These are phyloP conservation scores for Rhizophagus sp. DNA, from an alignment of 192 early-diverging fungal species.

Conservation along the genomic window DNA sequence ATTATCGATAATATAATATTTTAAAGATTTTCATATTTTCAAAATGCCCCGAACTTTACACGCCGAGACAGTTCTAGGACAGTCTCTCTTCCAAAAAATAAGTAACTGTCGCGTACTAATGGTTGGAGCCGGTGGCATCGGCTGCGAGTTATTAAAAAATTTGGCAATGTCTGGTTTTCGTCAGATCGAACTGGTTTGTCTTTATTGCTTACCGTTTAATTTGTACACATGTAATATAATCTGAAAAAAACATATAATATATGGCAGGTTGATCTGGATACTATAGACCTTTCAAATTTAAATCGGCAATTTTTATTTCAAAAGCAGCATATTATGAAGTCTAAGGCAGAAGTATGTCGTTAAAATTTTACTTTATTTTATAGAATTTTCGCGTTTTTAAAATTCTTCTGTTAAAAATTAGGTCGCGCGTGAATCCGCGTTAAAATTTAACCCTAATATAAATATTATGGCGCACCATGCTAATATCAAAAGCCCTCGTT, in stretches of 20 bases:
- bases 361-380: not conserved
- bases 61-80: not conserved
- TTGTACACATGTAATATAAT: not conserved
- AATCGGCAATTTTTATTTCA: conserved; percentile 99
- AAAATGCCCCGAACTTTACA: not conserved
- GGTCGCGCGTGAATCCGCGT: conserved; percentile 82
- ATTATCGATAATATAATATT: too few species aligned
- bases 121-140: conserved; percentile 93
- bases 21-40: not conserved
- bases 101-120: conserved; percentile 53
- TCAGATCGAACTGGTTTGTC: conserved; percentile 72
- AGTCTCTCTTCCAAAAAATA: conserved; percentile 30
- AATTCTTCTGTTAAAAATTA: conserved; percentile 28
- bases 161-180: conserved; percentile 86
- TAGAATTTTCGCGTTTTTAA: not conserved
- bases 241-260: not conserved
- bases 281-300: conserved; percentile 97
- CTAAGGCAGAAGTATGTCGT: conserved; percentile 79
- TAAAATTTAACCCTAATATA: conserved; percentile 80
- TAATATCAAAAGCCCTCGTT: conserved; percentile 87
- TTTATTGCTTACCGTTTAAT: not conserved
- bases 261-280: conserved; percentile 92
- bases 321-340: conserved; percentile 85
- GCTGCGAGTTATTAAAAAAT: conserved; percentile 97
- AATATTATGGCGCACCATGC: conserved; percentile 77